These are phyloP conservation scores for Paraphoma chrysanthemicola DNA, from an alignment of 2,329 filamentous ascomycete genomes.

Conservation along the genomic window DNA sequence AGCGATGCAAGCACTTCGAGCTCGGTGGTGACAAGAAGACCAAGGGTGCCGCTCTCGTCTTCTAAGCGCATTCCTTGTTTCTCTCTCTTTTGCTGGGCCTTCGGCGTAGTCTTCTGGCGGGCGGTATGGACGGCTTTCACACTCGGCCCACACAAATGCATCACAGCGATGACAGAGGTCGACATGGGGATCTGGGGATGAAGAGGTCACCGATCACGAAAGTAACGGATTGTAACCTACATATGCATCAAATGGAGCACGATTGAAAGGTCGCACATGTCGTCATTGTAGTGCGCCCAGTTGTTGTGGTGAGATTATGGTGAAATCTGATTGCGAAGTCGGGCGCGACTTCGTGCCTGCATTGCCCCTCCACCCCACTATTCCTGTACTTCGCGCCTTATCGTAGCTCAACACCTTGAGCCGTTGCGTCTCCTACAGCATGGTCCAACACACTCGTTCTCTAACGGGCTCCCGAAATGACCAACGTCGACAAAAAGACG, in stretches of 20 bases:
- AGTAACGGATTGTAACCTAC: constrained; percentile 48
- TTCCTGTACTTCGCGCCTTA: constrained; percentile 7
- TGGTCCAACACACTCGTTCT: background rate
- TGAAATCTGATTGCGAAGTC: too few relatives aligned
- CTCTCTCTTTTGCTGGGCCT: constrained; percentile 49
- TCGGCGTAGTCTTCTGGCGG: constrained; percentile 49
- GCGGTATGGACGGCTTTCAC: constrained; percentile 43
- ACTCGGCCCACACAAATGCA: constrained; percentile 42
- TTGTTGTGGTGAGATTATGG: background rate
- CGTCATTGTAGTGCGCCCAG: background rate
- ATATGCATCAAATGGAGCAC: constrained; percentile 51
- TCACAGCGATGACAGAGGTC: constrained; percentile 36
- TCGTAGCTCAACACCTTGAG: background rate
- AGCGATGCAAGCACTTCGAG: constrained; percentile 99
- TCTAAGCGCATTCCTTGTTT: constrained; percentile 73
- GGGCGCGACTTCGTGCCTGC: background rate
- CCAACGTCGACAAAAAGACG: constrained; percentile 38
- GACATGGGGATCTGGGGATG: constrained; percentile 39
- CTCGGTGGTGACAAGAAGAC: constrained; percentile 99
- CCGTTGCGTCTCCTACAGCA: background rate
- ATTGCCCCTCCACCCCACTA: constrained; percentile 33
- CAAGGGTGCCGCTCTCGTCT: constrained; percentile 99
- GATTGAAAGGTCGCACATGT: constrained; percentile 40
- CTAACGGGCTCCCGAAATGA: constrained; percentile 21
- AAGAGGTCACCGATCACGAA: constrained; percentile 43